phyloP scores from a whole-genome alignment of 163 green algal genomes.

The Chlorella variabilis region DNA sequence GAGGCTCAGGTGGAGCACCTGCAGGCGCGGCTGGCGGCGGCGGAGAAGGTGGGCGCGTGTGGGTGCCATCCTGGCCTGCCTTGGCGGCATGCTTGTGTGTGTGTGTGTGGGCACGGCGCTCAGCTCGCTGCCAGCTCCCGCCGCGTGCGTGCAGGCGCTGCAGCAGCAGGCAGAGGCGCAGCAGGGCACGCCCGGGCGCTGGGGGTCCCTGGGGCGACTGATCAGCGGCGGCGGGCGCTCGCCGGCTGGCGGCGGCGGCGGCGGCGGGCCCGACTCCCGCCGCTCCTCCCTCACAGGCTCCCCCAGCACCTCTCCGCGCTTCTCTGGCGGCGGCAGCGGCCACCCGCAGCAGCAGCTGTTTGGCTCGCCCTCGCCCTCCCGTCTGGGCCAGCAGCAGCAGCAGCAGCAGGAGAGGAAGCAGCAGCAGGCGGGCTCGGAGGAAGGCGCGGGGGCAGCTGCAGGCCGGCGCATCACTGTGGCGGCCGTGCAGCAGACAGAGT shows the following conservation, averaged over 20 bases:
- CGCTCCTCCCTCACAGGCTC: background rate
- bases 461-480: background rate
- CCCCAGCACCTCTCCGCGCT: background rate
- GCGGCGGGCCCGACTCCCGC: background rate
- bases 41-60: background rate
- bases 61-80: no score
- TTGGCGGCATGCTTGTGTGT: no score
- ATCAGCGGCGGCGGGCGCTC: slow-evolving; percentile 12
- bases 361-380: slow-evolving; percentile 19
- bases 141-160: no score
- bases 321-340: background rate
- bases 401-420: background rate
- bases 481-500: background rate
- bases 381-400: slow-evolving; percentile 3
- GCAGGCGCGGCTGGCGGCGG: background rate
- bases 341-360: slow-evolving; percentile 29
- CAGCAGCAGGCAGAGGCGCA: background rate
- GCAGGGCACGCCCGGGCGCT: slow-evolving; percentile 15
- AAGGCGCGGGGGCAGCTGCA: background rate
- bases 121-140: background rate
- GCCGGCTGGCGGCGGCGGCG: background rate
- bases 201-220: slow-evolving; percentile 5
- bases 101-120: no score
- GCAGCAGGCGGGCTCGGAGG: no score
- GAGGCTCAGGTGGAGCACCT: slow-evolving; percentile 17